Base-by-base conservation (phyloP, 169 alveolate genomes). In the Perkinsus marinus region DNA sequence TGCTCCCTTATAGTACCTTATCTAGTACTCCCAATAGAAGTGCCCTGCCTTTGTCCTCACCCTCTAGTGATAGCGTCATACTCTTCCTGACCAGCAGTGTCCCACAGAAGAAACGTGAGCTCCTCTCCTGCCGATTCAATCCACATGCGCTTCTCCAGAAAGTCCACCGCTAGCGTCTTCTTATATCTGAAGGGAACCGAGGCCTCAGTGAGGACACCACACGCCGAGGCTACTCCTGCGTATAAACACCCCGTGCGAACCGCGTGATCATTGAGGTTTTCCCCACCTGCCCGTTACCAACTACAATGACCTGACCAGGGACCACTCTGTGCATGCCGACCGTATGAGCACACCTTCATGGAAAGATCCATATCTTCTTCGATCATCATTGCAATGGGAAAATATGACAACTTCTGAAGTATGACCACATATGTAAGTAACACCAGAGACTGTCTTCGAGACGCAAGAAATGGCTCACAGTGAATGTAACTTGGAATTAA, bases 61-160 rank as follows among this genome's bases (percentile, higher is more conserved):
- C 95, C 95, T 90, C 96, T 94, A 16, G 97, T 95, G 46, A 95
- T 94, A n/a, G 97, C 96, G 92, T 96, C 92, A 68, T 94, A 95
- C 47, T 96, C 95, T 92, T 95, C 97, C 92, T 95, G 96, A 3
- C 97, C 97, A 41, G 97, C 97, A 7, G 97, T 95, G 92, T 95
- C 97, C 98, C 99, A 97, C 41, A 97, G 41, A 26, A 93, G 92
- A 43, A 91, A 93, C 0, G 93, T 94, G 38, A 93, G 91, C 92
- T 91, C 89, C 36, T 92, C 93, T 0, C 43, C 91, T 7, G 68
- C 90, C 43, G 26, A 39, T 13, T 39, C 10, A 0, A 92, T 43
- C 69, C 22, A 6, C 79, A 43, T 0, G 17, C 46, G 68, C 34
- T 89, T 92, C 39, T 92, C 93, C 39, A 92, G 34, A 90, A 92